A percentile compares a stretch with the other conserved stretches of the same genome.
These are phyloP conservation scores for Scytalidium lignicola DNA, from an alignment of 2,329 filamentous ascomycete species.

Conservation along the genomic window DNA sequence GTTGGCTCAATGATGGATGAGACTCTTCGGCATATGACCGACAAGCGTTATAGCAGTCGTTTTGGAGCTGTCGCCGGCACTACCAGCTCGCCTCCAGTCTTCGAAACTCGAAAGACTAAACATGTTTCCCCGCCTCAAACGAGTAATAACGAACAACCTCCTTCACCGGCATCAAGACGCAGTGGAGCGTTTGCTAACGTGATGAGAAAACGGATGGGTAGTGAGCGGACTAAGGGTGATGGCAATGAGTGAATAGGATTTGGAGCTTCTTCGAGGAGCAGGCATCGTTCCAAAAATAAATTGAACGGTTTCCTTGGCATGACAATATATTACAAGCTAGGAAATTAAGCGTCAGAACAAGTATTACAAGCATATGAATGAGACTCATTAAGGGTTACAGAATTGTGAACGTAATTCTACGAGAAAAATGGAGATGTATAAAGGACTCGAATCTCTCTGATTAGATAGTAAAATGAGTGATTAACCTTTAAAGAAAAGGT, in stretches of 20 bases:
- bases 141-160: slow-evolving; percentile 16
- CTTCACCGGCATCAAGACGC: slow-evolving; percentile 14
- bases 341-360: too few relatives aligned
- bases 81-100: slow-evolving; percentile 8
- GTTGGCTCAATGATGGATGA: slow-evolving; percentile 32
- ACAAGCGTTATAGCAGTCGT: slow-evolving; percentile 27
- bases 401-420: too few relatives aligned
- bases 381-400: too few relatives aligned
- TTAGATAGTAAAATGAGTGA: too few relatives aligned
- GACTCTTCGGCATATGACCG: slow-evolving; percentile 19
- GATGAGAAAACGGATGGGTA: slow-evolving; percentile 23
- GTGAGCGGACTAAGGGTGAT: neutral
- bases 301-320: too few relatives aligned
- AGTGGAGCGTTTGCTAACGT: slow-evolving; percentile 23
- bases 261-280: neutral
- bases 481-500: too few relatives aligned
- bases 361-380: too few relatives aligned
- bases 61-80: slow-evolving; percentile 16
- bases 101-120: slow-evolving; percentile 8
- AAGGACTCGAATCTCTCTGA: too few relatives aligned
- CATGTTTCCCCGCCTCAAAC: slow-evolving; percentile 8
- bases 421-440: too few relatives aligned
- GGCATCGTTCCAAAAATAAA: too few relatives aligned
- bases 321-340: too few relatives aligned
- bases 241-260: neutral